phyloP scores from a whole-genome alignment of 352 stramenopile genomes.

The Globisporangium nunn region DNA sequence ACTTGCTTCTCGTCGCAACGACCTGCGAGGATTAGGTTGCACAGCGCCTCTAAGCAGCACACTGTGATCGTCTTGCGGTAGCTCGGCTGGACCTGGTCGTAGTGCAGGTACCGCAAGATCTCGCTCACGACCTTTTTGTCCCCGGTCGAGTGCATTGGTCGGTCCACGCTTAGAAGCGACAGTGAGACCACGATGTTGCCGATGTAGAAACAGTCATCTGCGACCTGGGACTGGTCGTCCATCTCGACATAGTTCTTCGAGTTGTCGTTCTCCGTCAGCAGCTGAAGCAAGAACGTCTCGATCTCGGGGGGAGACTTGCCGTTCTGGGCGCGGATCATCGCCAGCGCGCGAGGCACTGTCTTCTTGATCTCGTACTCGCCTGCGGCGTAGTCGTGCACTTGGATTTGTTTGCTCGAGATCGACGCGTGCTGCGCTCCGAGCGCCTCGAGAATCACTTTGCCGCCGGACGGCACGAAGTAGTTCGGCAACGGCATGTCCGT shows the following conservation, averaged over 20 bases:
- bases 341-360: conserved; percentile 65
- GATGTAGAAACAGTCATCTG: conserved; percentile 83
- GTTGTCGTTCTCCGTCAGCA: conserved; percentile 83
- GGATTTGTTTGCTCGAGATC: conserved; percentile 81
- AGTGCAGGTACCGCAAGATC: conserved; percentile 75
- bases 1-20: conserved; percentile 62
- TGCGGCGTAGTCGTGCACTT: conserved; percentile 78
- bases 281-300: conserved; percentile 67
- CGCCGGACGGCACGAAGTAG: conserved; percentile 80
- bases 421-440: conserved; percentile 73
- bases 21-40: conserved; percentile 64
- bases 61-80: conserved; percentile 78
- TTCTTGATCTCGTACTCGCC: conserved; percentile 88
- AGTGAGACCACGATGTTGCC: conserved; percentile 69
- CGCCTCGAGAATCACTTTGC: conserved; percentile 75
- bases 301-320: conserved; percentile 74
- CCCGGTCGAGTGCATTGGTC: conserved; percentile 32
- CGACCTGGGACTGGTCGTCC: conserved; percentile 79
- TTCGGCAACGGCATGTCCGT: conserved; percentile 85
- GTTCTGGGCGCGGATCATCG: conserved; percentile 73
- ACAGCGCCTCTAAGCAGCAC: conserved; percentile 75
- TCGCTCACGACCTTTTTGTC: conserved; percentile 56
- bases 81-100: conserved; percentile 80
- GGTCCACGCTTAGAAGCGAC: conserved; percentile 61
- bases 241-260: conserved; percentile 88